Conservation (phyloP, 805 yeast genomes). For the Yarrowia deformans region DNA sequence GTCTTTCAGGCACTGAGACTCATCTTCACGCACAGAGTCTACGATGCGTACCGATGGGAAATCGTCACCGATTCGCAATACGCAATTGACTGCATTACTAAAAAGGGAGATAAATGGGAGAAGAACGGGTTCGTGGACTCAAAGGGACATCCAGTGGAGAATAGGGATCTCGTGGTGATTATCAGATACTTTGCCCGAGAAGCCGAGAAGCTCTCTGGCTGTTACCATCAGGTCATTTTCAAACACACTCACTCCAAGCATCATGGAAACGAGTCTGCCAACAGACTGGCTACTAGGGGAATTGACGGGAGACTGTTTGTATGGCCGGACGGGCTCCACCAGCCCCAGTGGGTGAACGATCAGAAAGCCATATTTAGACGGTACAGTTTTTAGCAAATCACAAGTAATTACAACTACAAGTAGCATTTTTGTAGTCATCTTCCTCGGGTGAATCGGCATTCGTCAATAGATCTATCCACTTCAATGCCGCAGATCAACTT, state of each 20-base stretch:
- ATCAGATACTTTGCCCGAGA: constrained; percentile 9
- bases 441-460: too few relatives aligned
- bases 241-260: constrained; percentile 3
- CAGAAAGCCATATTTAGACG: constrained; percentile 20
- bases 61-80: constrained; percentile 1
- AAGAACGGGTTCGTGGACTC: constrained; percentile 8
- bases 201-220: constrained; percentile 15
- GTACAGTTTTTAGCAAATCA: constrained; percentile 5
- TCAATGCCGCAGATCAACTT: too few relatives aligned
- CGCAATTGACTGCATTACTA: constrained; percentile 21
- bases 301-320: constrained; percentile 5
- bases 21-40: constrained; percentile 13
- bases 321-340: constrained; percentile 9
- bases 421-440: too few relatives aligned
- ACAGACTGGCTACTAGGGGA: constrained; percentile 6
- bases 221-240: constrained; percentile 11
- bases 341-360: constrained; percentile 14
- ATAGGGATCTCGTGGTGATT: constrained; percentile 8
- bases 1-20: constrained; percentile 17
- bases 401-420: background rate
- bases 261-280: constrained; percentile 25
- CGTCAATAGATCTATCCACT: too few relatives aligned
- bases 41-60: constrained; percentile 18
- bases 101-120: constrained; percentile 13
- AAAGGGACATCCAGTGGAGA: background rate